Percentiles rank a stretch among this genome's conserved stretches.
phyloP scores from a whole-genome alignment of 768 basidiomycete species.

The Leccinum aurantiacum region DNA sequence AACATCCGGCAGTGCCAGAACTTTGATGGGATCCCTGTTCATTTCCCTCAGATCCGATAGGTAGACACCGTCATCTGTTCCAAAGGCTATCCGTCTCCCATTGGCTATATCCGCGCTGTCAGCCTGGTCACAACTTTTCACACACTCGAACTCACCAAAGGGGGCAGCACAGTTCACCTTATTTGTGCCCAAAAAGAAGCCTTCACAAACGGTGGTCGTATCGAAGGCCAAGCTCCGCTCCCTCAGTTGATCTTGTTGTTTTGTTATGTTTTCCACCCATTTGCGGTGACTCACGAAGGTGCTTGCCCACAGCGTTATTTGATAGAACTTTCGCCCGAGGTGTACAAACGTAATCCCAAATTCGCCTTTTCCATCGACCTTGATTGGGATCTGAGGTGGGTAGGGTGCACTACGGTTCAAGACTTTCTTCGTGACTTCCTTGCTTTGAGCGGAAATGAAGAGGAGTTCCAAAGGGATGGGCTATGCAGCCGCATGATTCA shows the following conservation, averaged over 20 bases:
- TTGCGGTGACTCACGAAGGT: slow-evolving; percentile 84
- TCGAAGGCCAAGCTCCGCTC: slow-evolving; percentile 89
- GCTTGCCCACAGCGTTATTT: slow-evolving; percentile 87
- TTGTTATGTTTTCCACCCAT: slow-evolving; percentile 90
- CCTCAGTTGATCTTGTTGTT: slow-evolving; percentile 83
- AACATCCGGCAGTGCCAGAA: slow-evolving; percentile 85
- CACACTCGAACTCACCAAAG: slow-evolving; percentile 60
- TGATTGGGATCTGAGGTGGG: slow-evolving; percentile 50
- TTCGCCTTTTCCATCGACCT: slow-evolving; percentile 72
- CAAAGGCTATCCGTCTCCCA: slow-evolving; percentile 87
- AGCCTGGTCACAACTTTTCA: neutral
- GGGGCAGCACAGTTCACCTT: slow-evolving; percentile 92
- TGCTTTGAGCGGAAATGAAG: slow-evolving; percentile 64
- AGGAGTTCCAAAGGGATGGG: slow-evolving; percentile 96
- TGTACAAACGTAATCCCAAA: slow-evolving; percentile 93
- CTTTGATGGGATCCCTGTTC: slow-evolving; percentile 82
- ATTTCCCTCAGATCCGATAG: slow-evolving; percentile 81
- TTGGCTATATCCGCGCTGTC: slow-evolving; percentile 48
- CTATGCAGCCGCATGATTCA: slow-evolving; percentile 39
- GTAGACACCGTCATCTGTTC: slow-evolving; percentile 97
- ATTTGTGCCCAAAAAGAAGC: slow-evolving; percentile 82
- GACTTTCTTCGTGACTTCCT: slow-evolving; percentile 44
- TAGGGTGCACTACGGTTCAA: slow-evolving; percentile 41
- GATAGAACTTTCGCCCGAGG: slow-evolving; percentile 90
- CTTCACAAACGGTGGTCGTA: slow-evolving; percentile 78